Evolutionary conservation across 495 filamentous ascomycete species (phyloP), one percentile per base, ranked within the genome.

Genomic region (Bryoglossum gracile): DNA sequence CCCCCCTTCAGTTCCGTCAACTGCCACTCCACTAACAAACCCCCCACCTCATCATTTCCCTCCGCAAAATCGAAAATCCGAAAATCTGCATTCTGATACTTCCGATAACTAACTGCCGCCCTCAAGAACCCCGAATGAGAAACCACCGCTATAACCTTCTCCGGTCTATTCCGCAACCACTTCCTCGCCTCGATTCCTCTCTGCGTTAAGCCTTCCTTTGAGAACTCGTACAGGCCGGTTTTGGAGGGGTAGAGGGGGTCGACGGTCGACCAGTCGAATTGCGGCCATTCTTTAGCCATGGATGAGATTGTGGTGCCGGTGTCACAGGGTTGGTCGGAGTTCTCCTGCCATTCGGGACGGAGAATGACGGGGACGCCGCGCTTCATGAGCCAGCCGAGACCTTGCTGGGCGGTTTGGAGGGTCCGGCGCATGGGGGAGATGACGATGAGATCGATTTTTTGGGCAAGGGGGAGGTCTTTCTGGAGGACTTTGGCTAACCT

Each of bases 111-210:
- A 19, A 81, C 67, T 9, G 54, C 65, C 14, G 63, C 38, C 10
- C 76, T 53, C 42, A 82, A 54, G 54, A 83, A 83, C 3, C 69
- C 77, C 0, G 77, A 77, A 56, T 83, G 80, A 24, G 70, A 72
- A 4, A 82, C 74, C 1, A 81, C 78, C 4, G 78, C 62, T 49
- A 83, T 73, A 40, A 75, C 71, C 59, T 81, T 80, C 60, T 82
- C 80, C 0, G 73, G 73, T 0, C 78, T 67, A 10, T 46, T 56
- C 36, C 70, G 66, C 30, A 82, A 62, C 44, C 68, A 71, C 35
- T 61, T 54, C n/a, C 78, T 66, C 10, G 64, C 65, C 0, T 47
- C 48, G 54, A 73, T 68, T 14, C 69, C 79, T 18, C 80, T 70
- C 4, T 60, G 50, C 10, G 75, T 45, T 43, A 83, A 59, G 22